Evolutionary conservation across 495 filamentous ascomycete species (phyloP).

Genomic region (Neurospora sp.): DNA sequence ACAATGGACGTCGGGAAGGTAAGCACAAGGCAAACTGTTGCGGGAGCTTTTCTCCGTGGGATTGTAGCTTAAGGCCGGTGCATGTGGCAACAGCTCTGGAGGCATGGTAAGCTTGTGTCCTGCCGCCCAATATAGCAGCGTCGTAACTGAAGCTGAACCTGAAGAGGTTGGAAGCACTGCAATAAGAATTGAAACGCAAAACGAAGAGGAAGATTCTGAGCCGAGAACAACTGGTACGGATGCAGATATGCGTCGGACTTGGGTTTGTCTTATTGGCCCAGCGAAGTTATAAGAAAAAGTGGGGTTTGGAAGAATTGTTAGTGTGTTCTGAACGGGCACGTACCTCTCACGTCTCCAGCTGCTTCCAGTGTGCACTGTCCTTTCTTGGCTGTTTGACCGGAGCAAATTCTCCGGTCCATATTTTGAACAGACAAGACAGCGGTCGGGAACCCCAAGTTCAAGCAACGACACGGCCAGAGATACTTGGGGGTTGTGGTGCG

Average conservation of each 20-base stretch:
- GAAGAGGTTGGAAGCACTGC: not conserved
- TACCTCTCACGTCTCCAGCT: not conserved
- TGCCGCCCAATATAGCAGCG: not conserved
- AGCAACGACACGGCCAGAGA: not conserved
- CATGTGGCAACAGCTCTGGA: not conserved
- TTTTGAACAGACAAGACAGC: not conserved
- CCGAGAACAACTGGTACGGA: not conserved
- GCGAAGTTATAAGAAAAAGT: not conserved
- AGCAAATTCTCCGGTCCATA: not conserved
- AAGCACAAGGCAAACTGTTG: not conserved
- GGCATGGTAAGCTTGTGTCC: not conserved
- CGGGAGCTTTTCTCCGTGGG: not conserved
- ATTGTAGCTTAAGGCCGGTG: not conserved
- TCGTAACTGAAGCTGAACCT: not conserved
- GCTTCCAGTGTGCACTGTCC: not conserved
- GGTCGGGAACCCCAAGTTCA: not conserved
- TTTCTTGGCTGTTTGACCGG: not conserved
- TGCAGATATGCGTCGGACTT: not conserved
- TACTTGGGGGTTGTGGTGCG: too few relatives aligned
- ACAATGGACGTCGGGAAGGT: not conserved
- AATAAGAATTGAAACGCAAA: not conserved
- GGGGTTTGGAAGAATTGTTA: not conserved
- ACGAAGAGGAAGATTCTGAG: not conserved
- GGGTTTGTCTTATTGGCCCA: not conserved
- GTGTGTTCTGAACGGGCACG: not conserved